phyloP scores from a whole-genome alignment of 768 basidiomycete species.

The Tubosaeta sp. region DNA sequence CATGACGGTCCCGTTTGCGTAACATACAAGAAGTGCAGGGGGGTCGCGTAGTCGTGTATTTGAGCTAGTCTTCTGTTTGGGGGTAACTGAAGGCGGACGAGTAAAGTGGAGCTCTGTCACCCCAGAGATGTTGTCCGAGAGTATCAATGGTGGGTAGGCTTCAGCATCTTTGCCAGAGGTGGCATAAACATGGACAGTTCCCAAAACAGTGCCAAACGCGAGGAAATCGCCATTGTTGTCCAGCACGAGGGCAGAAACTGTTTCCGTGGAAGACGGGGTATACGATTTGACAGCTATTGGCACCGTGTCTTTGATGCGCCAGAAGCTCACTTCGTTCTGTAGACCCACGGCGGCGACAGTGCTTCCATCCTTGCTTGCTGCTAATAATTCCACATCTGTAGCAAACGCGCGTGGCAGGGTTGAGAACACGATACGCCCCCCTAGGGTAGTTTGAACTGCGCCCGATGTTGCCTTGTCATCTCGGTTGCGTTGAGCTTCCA shows the following conservation, averaged over 20 bases:
- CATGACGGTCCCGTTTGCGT: conserved; percentile 56
- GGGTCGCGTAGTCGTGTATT: conserved; percentile 8
- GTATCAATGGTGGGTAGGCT: conserved; percentile 38
- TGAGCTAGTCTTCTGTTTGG: conserved; percentile 17
- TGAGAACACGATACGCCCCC: conserved; percentile 50
- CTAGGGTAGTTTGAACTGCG: conserved; percentile 29
- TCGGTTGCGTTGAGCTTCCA: conserved; percentile 78
- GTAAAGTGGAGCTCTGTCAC: conserved; percentile 54
- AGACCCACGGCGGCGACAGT: conserved; percentile 68
- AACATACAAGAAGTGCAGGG: conserved; percentile 42
- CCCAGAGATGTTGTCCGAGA: conserved; percentile 41
- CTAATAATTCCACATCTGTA: conserved; percentile 80
- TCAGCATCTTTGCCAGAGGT: conserved; percentile 39
- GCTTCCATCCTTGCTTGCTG: conserved; percentile 62
- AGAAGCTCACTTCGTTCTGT: conserved; percentile 73
- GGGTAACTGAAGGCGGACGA: conserved; percentile 2
- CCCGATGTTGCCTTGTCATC: conserved; percentile 39
- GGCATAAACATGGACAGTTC: conserved; percentile 62
- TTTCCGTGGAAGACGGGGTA: conserved; percentile 40
- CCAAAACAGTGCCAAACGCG: conserved; percentile 69
- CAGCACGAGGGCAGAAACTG: conserved; percentile 59
- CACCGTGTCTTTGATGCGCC: conserved; percentile 46
- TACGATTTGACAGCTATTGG: conserved; percentile 46
- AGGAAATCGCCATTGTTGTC: conserved; percentile 57
- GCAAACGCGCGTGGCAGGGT: conserved; percentile 78